A percentile compares a stretch with the other conserved stretches of the same genome.
phyloP scores from a whole-genome alignment of 495 filamentous ascomycete genomes.

The Diplogelasinospora grovesii region DNA sequence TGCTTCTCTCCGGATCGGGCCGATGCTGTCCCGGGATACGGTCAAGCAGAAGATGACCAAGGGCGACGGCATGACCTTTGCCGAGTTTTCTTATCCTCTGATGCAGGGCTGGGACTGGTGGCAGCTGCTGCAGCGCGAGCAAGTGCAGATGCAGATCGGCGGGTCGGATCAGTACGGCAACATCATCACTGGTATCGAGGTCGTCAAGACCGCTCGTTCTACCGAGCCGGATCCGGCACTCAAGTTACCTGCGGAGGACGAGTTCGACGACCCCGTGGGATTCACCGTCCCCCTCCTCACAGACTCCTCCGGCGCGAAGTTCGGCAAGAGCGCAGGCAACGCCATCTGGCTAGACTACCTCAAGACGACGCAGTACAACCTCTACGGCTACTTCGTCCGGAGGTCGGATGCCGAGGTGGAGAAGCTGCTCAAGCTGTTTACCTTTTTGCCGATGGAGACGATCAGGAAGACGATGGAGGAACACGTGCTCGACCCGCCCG shows the following conservation, averaged over 20 bases:
- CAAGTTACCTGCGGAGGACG: slow-evolving; percentile 15
- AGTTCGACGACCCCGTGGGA: slow-evolving; percentile 59
- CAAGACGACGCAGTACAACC: slow-evolving; percentile 73
- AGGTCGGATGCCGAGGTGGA: slow-evolving; percentile 73
- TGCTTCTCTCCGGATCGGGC: slow-evolving; percentile 62
- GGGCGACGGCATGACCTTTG: slow-evolving; percentile 86
- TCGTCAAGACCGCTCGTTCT: slow-evolving; percentile 63
- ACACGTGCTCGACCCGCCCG: slow-evolving; percentile 58
- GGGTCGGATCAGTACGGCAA: slow-evolving; percentile 97
- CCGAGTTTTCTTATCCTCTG: slow-evolving; percentile 88
- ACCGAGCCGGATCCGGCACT: slow-evolving; percentile 37
- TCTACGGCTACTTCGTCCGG: slow-evolving; percentile 85
- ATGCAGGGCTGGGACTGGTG: slow-evolving; percentile 98
- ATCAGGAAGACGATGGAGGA: slow-evolving; percentile 59
- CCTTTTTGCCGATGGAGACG: slow-evolving; percentile 65
- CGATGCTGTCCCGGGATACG: slow-evolving; percentile 88
- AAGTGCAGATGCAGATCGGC: slow-evolving; percentile 78
- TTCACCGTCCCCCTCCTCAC: slow-evolving; percentile 88
- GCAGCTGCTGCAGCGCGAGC: slow-evolving; percentile 57
- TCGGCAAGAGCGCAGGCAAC: slow-evolving; percentile 93
- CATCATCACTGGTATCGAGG: slow-evolving; percentile 84
- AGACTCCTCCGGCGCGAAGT: slow-evolving; percentile 77
- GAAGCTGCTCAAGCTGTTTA: slow-evolving; percentile 80
- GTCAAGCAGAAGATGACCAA: slow-evolving; percentile 74
- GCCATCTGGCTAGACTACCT: slow-evolving; percentile 85